Evolutionary conservation across 805 yeast species (phyloP).

Genomic region (Isabelozyma heimii): DNA sequence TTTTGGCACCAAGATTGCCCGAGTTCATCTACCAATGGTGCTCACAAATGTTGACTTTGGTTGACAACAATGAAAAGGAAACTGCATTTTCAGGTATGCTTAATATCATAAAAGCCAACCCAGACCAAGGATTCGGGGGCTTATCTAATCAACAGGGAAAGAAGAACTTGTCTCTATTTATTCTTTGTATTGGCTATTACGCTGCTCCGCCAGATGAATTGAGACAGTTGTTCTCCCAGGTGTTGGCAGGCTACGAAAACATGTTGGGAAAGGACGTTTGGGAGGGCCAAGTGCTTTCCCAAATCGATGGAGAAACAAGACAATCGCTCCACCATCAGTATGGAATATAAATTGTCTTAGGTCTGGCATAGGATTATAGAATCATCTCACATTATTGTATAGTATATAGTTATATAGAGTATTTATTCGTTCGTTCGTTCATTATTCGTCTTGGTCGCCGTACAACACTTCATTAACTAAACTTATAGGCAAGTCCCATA

Average conservation of each 20-base stretch:
- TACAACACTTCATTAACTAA: conserved; percentile 68
- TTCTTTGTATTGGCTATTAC: conserved; percentile 59
- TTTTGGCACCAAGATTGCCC: conserved; percentile 54
- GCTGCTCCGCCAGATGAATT: conserved; percentile 48
- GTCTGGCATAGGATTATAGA: neutral
- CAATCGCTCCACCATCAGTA: conserved; percentile 16
- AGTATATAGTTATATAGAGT: conserved; percentile 3
- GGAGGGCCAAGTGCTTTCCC: conserved; percentile 26
- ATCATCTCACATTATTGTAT: neutral
- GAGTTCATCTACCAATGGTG: conserved; percentile 71
- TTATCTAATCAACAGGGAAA: conserved; percentile 43
- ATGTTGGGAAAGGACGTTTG: conserved; percentile 45
- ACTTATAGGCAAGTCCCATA: conserved; percentile 78
- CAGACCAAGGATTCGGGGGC: conserved; percentile 54
- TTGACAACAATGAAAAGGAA: conserved; percentile 85
- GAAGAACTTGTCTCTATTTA: conserved; percentile 48
- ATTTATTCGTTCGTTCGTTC: conserved; percentile 1
- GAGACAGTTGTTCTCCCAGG: conserved; percentile 40
- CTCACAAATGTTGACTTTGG: conserved; percentile 58
- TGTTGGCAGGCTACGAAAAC: conserved; percentile 44
- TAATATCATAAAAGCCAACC: conserved; percentile 61
- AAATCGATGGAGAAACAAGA: conserved; percentile 29
- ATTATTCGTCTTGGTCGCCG: conserved; percentile 8
- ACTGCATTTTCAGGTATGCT: conserved; percentile 84
- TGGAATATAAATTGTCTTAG: conserved; percentile 10